Evolutionary conservation across 305 asterid species (phyloP).

Genomic region (Solanum hybrid): DNA sequence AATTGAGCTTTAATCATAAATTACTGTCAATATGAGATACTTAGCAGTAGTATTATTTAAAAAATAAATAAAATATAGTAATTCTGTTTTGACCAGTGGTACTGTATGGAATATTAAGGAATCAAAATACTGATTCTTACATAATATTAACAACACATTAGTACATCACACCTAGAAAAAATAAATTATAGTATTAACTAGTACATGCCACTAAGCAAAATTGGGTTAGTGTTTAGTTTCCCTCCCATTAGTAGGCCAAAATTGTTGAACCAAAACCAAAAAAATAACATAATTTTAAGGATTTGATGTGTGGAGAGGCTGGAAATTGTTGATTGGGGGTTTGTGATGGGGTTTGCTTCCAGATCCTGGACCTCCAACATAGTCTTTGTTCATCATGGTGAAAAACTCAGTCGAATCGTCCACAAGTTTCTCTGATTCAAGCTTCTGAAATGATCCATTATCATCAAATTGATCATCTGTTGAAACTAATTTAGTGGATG

Average conservation of each 20-base stretch:
- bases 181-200: not conserved
- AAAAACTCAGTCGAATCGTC: not conserved
- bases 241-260: not conserved
- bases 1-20: not conserved
- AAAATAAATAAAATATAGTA: not conserved
- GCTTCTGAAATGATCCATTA: not conserved
- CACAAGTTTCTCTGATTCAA: not conserved
- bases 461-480: not conserved
- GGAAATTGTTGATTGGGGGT: conserved; percentile 14
- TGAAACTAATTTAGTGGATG: no score
- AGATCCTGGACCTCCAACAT: not conserved
- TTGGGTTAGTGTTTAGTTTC: not conserved
- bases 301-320: not conserved
- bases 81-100: not conserved
- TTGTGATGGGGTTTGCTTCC: not conserved
- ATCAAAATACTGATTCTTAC: not conserved
- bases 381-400: conserved; percentile 12
- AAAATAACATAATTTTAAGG: not conserved
- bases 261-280: not conserved
- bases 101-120: not conserved
- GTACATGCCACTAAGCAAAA: not conserved
- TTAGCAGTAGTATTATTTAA: not conserved
- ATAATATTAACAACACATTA: not conserved
- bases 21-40: not conserved
- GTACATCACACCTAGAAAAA: not conserved